These are phyloP conservation scores for Wallacemonas rigidus DNA, from an alignment of 208 protist species.

Conservation along the genomic window DNA sequence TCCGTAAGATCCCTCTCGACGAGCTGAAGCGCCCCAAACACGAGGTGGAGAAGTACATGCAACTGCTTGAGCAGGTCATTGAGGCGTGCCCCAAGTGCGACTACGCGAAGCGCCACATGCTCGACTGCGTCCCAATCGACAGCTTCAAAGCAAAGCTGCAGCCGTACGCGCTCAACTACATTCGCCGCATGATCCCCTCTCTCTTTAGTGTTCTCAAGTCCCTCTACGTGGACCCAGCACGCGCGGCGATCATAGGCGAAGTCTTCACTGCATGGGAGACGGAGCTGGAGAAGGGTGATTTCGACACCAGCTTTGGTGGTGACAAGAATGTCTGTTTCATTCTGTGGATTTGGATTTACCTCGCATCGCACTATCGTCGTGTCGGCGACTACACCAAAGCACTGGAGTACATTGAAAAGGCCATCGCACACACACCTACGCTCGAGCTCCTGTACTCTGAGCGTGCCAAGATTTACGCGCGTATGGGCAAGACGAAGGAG, in stretches of 20 bases:
- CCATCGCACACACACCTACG: conserved; percentile 96
- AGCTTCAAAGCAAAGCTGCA: conserved; percentile 57
- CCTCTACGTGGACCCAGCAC: conserved; percentile 82
- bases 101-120: conserved; percentile 63
- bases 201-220: conserved; percentile 93
- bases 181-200: conserved; percentile 93
- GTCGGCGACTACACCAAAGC: conserved; percentile 64
- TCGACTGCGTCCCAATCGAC: conserved; percentile 82
- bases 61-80: conserved; percentile 67
- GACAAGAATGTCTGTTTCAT: conserved; percentile 72
- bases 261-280: conserved; percentile 65
- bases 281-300: conserved; percentile 61
- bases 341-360: conserved; percentile 89
- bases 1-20: conserved; percentile 82
- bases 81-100: conserved; percentile 48
- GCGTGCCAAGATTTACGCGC: conserved; percentile 88
- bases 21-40: conserved; percentile 45
- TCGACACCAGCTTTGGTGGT: conserved; percentile 59
- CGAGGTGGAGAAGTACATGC: conserved; percentile 64
- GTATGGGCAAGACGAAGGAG: conserved; percentile 72
- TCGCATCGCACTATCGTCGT: conserved; percentile 91
- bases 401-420: conserved; percentile 82
- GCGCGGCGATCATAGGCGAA: conserved; percentile 76
- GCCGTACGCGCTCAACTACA: conserved; percentile 57
- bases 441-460: conserved; percentile 92